phyloP scores from a whole-genome alignment of 106 monocot species.

The Cymbidium sinense region DNA sequence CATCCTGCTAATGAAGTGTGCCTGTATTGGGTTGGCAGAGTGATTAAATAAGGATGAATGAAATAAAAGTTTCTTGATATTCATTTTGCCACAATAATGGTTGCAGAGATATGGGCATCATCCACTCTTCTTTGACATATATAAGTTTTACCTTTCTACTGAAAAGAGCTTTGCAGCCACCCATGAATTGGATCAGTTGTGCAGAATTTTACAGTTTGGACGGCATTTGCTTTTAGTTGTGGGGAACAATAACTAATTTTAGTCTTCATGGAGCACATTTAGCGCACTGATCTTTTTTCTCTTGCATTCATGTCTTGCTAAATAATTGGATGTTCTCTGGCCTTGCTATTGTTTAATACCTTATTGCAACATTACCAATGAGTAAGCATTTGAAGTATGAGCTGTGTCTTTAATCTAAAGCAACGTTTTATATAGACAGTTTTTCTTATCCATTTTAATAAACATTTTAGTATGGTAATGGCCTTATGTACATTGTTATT shows the following conservation, averaged over 20 bases:
- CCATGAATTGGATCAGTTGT: not conserved
- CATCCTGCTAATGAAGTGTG: not conserved
- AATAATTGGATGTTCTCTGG: not conserved
- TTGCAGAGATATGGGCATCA: not conserved
- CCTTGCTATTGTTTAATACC: not conserved
- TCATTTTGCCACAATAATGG: not conserved
- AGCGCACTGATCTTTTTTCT: not conserved
- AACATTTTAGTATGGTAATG: not conserved
- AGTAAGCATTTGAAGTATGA: not conserved
- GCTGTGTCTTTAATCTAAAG: not conserved
- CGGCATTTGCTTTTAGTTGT: not conserved
- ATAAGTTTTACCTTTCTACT: not conserved
- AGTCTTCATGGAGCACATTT: not conserved
- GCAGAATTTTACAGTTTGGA: not conserved
- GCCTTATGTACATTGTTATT: not conserved
- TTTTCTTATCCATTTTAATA: not conserved
- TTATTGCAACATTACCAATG: not conserved
- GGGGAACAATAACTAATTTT: not conserved
- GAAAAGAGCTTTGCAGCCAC: not conserved
- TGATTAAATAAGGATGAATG: not conserved
- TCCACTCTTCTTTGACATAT: not conserved
- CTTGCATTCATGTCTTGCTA: not conserved
- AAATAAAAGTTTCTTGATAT: not conserved
- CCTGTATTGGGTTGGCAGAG: too few relatives aligned
- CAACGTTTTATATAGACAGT: not conserved